Conservation (phyloP, 768 basidiomycete species). For the Rhodocollybia butyracea region DNA sequence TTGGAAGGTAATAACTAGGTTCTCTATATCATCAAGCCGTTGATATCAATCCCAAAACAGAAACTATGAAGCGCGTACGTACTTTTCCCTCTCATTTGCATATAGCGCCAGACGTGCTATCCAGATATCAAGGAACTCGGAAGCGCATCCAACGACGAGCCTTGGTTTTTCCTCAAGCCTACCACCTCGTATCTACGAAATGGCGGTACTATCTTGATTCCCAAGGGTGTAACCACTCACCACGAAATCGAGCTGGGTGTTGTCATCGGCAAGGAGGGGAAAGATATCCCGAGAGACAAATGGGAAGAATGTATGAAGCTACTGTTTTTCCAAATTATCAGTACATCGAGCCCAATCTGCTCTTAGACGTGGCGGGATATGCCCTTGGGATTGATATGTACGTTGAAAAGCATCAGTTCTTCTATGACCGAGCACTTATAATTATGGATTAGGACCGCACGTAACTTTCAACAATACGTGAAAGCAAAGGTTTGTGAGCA, state of each 20-base stretch:
- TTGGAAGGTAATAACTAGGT: neutral
- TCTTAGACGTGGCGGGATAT: neutral
- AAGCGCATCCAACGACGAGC: neutral
- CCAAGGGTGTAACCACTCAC: neutral
- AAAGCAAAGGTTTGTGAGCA: too few relatives aligned
- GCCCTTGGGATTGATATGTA: conserved; percentile 1
- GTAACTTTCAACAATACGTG: neutral
- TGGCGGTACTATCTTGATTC: neutral
- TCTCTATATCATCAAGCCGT: neutral
- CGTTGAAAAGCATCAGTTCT: neutral
- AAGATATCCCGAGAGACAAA: neutral
- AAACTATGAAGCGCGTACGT: conserved; percentile 1
- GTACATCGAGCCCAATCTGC: neutral
- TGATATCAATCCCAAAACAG: neutral
- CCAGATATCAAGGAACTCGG: conserved; percentile 1
- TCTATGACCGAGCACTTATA: neutral
- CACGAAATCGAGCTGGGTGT: conserved; percentile 3
- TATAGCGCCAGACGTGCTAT: too few relatives aligned
- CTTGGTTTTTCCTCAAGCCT: conserved; percentile 1
- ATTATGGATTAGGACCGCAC: neutral
- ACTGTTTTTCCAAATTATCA: neutral
- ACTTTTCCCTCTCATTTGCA: too few relatives aligned
- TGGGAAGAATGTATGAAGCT: neutral
- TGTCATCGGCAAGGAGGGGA: neutral
- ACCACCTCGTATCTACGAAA: neutral